Base-by-base conservation (phyloP, 768 basidiomycete species). In the Crassisporium funariophilum region DNA sequence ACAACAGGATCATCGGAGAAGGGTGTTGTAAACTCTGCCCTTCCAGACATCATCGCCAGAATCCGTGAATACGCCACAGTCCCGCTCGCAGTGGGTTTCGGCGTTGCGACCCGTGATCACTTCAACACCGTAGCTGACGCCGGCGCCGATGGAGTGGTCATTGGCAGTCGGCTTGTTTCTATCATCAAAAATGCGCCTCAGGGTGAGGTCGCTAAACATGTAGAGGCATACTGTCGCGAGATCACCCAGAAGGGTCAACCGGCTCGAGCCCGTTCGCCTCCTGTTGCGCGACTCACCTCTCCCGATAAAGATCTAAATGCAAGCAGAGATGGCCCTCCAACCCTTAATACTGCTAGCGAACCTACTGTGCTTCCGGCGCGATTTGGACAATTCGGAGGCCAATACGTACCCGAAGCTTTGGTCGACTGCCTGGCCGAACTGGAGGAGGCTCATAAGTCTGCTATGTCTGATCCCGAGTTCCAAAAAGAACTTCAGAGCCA, bases 321-420 rank as follows among this genome's bases (percentile, higher is more conserved):
- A n/a, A 65, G 52, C 51, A 52, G 65, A 12, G 56, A 66, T 35
- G 65, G 53, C 8, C 56, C 67, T 6, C 50, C 64, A n/a, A 47
- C 59, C 0, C 38, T 59, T 13, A 61, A 66, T 29, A 55, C 68
- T 11, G 46, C 67, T 10, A 59, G 72, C 0, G 71, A 74, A 37
- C 55, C 64, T 16, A 70, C 62, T 39, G 71, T 75, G 12, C 74
- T 98, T 0, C 91, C 95, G 1, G 74, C 84, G 1, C 79, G 93
- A 38, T 99, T 99, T 57, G 97, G 97, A 27, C 77, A 93, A 50
- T 99, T 95, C 61, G 97, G 97, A 24, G 97, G 97, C 3, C 94
- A 97, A 58, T 99, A 94, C 70, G 97, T 98, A 4, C 94, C 97
- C 1, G 97, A 98, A 68, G 84, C 93, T 11, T 75, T 98, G n/a